These are phyloP conservation scores for Metschnikowia henanensis DNA, from an alignment of 805 yeast species.

Conservation along the genomic window DNA sequence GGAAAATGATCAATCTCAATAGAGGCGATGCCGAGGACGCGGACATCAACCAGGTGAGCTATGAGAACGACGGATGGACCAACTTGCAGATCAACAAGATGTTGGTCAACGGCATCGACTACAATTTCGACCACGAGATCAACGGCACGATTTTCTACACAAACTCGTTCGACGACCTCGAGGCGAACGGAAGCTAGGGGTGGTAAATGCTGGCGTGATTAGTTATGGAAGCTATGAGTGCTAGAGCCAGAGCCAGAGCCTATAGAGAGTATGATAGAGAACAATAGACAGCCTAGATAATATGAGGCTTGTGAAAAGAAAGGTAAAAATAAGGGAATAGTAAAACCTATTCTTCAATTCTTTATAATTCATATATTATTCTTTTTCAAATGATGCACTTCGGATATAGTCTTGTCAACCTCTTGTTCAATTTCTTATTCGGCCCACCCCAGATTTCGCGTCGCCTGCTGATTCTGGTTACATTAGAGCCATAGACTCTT, in stretches of 20 bases:
- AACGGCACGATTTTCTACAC: slow-evolving; percentile 40
- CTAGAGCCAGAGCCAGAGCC: too few species aligned
- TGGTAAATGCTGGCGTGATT: too few species aligned
- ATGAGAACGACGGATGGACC: slow-evolving; percentile 38
- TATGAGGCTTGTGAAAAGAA: too few species aligned
- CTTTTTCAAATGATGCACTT: too few species aligned
- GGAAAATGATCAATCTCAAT: slow-evolving; percentile 32
- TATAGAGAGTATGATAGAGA: too few species aligned
- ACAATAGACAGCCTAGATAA: too few species aligned
- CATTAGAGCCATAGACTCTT: too few species aligned
- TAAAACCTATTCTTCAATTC: too few species aligned
- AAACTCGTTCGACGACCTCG: slow-evolving; percentile 24
- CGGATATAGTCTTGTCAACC: too few species aligned
- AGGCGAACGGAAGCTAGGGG: background rate
- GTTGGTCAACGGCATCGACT: slow-evolving; percentile 35
- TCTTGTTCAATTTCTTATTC: background rate
- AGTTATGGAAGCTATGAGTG: too few species aligned
- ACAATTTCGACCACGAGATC: slow-evolving; percentile 34
- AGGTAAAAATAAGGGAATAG: too few species aligned
- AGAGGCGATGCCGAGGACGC: slow-evolving; percentile 44
- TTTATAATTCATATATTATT: too few species aligned
- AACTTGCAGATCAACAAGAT: slow-evolving; percentile 26
- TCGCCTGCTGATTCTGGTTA: background rate
- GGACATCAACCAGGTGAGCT: slow-evolving; percentile 23
- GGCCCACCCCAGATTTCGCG: background rate